Base-by-base conservation (phyloP, 2,329 filamentous ascomycete genomes). In the Triangularia setosa region DNA sequence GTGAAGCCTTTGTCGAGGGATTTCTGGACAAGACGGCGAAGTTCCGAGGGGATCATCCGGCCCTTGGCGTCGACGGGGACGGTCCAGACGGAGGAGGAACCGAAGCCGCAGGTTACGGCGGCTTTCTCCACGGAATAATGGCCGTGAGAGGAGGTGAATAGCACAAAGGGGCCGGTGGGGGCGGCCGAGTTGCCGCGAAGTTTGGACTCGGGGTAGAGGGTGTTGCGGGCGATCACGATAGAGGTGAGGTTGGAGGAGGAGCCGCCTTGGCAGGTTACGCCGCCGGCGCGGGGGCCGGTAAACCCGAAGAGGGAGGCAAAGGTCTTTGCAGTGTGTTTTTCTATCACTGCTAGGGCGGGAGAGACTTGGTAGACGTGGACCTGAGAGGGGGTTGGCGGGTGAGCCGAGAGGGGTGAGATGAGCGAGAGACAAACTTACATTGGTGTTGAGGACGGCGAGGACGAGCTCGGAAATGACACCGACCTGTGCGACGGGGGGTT, bases 81-180 rank as follows among this genome's bases (percentile, higher is more conserved):
- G 25, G 83, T 74, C 76, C 90, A 87, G 25, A 97, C 93, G 67
- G 87, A 87, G 21, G 82, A 80, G 27, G 86, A 88, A 9, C 95
- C 95, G 40, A 99, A 84, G 0, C 95, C 95, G 71, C 90, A 90
- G 73, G 94, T 90, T 74, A 94, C 90, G n/a, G 93, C 93, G 2
- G 93, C 93, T 79, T 98, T 98, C 73, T 97, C 92, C 25, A 98
- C 86, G 4, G 89, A 93, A 80, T 98, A 99, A 81, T 98, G 95
- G 0, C 94, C 93, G 75, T 98, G 93, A 0, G 84, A 87, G 69
- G 88, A 92, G 2, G 94, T 97, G 79, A 98, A 97, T 62, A 97
- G 79, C 21, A 92, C 89, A 72, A 97, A 94, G 21, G 84, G 81
- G 67, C 81, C 77, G 0, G 66, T 55, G 52, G 48, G 21, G 48